Conservation (phyloP, 352 stramenopile species). For the Peronospora farinosa region DNA sequence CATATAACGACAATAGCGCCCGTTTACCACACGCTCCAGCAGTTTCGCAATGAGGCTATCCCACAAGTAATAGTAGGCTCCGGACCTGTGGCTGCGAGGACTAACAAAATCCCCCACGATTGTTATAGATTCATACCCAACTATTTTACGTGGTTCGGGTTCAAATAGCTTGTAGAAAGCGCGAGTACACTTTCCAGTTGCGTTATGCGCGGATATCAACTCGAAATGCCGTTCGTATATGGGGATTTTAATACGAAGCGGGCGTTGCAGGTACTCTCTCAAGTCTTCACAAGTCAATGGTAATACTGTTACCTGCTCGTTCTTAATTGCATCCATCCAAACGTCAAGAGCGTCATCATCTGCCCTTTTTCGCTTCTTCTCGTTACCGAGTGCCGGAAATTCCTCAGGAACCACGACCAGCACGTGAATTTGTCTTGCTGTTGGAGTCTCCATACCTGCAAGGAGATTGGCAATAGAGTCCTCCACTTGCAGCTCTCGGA, state of each 20-base stretch:
- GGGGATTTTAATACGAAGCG: not conserved
- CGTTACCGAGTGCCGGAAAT: too few relatives aligned
- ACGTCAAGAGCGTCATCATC: constrained; percentile 6
- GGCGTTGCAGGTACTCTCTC: constrained; percentile 10
- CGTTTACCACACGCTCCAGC: not conserved
- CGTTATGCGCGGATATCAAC: not conserved
- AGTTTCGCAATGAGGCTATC: not conserved
- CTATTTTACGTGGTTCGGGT: too few relatives aligned
- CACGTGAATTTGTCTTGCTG: constrained; percentile 3
- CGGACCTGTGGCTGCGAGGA: too few relatives aligned
- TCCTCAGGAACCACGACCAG: constrained; percentile 11
- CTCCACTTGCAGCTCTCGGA: too few relatives aligned
- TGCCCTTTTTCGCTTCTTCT: constrained; percentile 12
- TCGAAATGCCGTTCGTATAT: not conserved
- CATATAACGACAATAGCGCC: not conserved
- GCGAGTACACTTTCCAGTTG: too few relatives aligned
- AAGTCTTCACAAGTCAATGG: constrained; percentile 17
- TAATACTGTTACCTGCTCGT: constrained; percentile 16
- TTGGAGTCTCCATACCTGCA: not conserved
- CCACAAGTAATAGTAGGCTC: not conserved
- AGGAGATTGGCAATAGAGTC: too few relatives aligned
- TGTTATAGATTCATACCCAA: not conserved
- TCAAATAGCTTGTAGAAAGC: too few relatives aligned
- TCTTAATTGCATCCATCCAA: constrained; percentile 17
- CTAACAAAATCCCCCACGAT: too few relatives aligned